Evolutionary conservation across 1,139 yeast species (phyloP).

Genomic region (Lodderomyces oxycetoniae): DNA sequence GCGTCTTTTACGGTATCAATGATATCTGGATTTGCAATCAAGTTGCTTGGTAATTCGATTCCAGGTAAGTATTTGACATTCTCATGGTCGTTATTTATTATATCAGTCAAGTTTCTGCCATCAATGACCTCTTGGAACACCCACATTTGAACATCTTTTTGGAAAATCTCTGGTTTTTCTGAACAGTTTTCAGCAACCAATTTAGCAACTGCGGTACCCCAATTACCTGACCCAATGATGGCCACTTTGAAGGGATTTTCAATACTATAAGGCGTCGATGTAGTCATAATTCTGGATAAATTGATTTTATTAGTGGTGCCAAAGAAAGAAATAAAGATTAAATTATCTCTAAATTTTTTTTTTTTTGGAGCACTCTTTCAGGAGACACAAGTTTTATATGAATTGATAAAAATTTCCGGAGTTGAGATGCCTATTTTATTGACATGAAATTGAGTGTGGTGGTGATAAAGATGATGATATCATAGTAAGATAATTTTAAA

Average conservation of each 20-base stretch:
- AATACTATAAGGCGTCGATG: slow-evolving; percentile 31
- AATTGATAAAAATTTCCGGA: too few relatives aligned
- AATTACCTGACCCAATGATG: slow-evolving; percentile 75
- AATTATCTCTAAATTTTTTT: too few relatives aligned
- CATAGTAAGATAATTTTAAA: too few relatives aligned
- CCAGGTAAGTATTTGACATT: slow-evolving; percentile 86
- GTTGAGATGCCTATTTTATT: too few relatives aligned
- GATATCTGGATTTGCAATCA: slow-evolving; percentile 80
- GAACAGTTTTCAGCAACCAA: slow-evolving; percentile 82
- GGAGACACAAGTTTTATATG: too few relatives aligned
- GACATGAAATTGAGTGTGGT: too few relatives aligned
- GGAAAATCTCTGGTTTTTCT: slow-evolving; percentile 64
- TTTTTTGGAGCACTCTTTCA: too few relatives aligned
- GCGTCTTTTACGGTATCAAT: slow-evolving; percentile 68
- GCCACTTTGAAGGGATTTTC: slow-evolving; percentile 49
- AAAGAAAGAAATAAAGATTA: too few relatives aligned
- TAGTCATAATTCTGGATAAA: too few relatives aligned
- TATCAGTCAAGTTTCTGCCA: slow-evolving; percentile 74
- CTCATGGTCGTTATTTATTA: slow-evolving; percentile 81
- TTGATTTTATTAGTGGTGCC: too few relatives aligned
- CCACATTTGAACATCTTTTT: slow-evolving; percentile 82
- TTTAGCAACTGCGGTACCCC: slow-evolving; percentile 97
- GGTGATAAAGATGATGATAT: too few relatives aligned
- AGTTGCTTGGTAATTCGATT: slow-evolving; percentile 71
- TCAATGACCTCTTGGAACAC: slow-evolving; percentile 77